A percentile compares a stretch with the other conserved stretches of the same genome.
phyloP scores from a whole-genome alignment of 352 stramenopile species.

The Halophytophthora batemanensis region DNA sequence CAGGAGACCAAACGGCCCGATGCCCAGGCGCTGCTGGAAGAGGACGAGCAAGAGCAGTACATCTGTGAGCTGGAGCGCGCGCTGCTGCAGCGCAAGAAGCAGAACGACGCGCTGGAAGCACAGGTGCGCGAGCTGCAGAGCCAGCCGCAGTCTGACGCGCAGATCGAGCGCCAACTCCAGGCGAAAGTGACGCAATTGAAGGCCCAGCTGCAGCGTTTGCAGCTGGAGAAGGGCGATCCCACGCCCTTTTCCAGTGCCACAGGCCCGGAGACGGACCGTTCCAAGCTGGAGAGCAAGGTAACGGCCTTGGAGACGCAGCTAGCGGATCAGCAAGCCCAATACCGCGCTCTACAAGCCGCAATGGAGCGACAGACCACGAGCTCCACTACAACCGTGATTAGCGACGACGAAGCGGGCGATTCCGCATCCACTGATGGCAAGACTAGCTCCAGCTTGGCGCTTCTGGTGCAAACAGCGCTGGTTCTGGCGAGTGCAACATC shows the following conservation, averaged over 20 bases:
- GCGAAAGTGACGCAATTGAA: conserved; percentile 10
- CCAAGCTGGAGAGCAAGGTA: conserved; percentile 2
- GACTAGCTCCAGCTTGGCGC: conserved; percentile 5
- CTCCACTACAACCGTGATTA: too few relatives aligned
- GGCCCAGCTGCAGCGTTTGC: conserved; percentile 3
- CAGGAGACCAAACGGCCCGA: too few relatives aligned
- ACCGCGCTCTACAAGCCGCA: conserved; percentile 3
- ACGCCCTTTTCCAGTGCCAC: background rate
- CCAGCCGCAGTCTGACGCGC: conserved; percentile 8
- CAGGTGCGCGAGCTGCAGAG: conserved; percentile 36
- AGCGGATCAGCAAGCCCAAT: conserved; percentile 9
- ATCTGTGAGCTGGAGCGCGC: conserved; percentile 74
- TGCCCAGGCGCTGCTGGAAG: conserved; percentile 22
- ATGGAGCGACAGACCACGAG: background rate
- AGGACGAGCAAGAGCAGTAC: conserved; percentile 76
- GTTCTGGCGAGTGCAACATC: conserved; percentile 10
- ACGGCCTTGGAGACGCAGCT: conserved; percentile 14
- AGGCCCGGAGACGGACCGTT: background rate
- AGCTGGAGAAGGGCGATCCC: background rate
- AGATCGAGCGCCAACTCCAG: conserved; percentile 10
- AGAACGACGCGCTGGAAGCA: conserved; percentile 56
- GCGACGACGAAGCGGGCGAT: background rate
- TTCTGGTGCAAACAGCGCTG: conserved; percentile 17
- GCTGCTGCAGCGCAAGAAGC: conserved; percentile 71
- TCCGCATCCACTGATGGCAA: background rate